phyloP scores from a whole-genome alignment of 768 basidiomycete species.

The Suillus weaverae region DNA sequence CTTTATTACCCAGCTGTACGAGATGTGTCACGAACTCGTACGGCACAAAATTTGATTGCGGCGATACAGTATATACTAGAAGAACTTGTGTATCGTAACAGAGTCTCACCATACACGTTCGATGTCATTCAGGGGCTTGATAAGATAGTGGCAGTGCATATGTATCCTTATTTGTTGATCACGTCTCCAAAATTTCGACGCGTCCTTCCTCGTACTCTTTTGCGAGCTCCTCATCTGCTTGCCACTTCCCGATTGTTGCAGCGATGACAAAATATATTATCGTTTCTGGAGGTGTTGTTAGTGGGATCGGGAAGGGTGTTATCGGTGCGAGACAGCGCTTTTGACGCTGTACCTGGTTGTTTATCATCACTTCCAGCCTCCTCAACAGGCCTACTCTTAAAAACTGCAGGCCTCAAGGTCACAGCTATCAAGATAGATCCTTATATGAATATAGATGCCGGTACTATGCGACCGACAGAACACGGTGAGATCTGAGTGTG shows the following conservation, averaged over 20 bases:
- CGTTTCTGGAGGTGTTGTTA: conserved; percentile 96
- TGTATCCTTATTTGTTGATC: conserved; percentile 6
- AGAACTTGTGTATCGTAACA: conserved; percentile 12
- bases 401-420: conserved; percentile 93
- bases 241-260: conserved; percentile 11
- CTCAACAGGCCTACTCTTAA: conserved; percentile 92
- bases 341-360: conserved; percentile 16
- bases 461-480: conserved; percentile 98
- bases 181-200: conserved; percentile 14
- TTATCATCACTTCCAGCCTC: conserved; percentile 64
- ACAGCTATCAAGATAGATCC: conserved; percentile 99
- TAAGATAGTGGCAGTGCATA: conserved; percentile 12
- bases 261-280: conserved; percentile 94
- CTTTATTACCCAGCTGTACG: background rate
- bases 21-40: conserved; percentile 42
- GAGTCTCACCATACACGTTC: background rate
- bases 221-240: conserved; percentile 12
- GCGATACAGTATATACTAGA: conserved; percentile 34
- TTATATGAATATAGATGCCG: conserved; percentile 99
- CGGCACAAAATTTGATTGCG: conserved; percentile 57
- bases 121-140: background rate
- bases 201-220: conserved; percentile 16
- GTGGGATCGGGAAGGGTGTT: conserved; percentile 98
- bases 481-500: conserved; percentile 65
- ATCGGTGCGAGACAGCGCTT: conserved; percentile 67